Evolutionary conservation across 176 grass and related monocot species (phyloP).

Genomic region (Luzula sylvatica): DNA sequence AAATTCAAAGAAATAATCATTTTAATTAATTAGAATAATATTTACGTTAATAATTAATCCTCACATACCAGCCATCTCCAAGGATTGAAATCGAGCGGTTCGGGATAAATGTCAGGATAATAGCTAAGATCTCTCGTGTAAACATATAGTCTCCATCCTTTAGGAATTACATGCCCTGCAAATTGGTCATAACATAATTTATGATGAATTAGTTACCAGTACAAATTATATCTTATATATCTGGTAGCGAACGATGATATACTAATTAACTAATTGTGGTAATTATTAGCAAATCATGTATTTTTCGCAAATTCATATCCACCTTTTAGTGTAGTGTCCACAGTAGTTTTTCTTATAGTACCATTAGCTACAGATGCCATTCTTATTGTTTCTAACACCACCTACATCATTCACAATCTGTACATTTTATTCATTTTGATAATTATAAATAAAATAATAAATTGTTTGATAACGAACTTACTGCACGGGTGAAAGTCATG

Average conservation of each 20-base stretch:
- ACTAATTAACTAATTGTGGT: too few relatives aligned
- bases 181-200: constrained; percentile 20
- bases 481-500: constrained; percentile 78
- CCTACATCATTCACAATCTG: background rate
- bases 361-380: constrained; percentile 84
- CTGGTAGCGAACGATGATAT: too few relatives aligned
- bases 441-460: background rate
- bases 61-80: constrained; percentile 93
- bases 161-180: constrained; percentile 66
- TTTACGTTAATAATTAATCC: too few relatives aligned
- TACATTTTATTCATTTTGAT: background rate
- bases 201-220: background rate
- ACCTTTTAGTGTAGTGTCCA: constrained; percentile 78
- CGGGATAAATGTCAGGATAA: constrained; percentile 49
- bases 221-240: too few relatives aligned
- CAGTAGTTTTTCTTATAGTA: constrained; percentile 71
- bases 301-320: constrained; percentile 1
- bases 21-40: too few relatives aligned
- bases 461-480: constrained; percentile 18
- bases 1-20: too few relatives aligned
- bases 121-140: constrained; percentile 90
- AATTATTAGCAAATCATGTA: too few relatives aligned
- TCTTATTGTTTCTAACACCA: constrained; percentile 77
- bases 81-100: constrained; percentile 67
- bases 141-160: constrained; percentile 89